Conservation (phyloP, 2,329 filamentous ascomycete species). For the Peltaster fructicola region DNA sequence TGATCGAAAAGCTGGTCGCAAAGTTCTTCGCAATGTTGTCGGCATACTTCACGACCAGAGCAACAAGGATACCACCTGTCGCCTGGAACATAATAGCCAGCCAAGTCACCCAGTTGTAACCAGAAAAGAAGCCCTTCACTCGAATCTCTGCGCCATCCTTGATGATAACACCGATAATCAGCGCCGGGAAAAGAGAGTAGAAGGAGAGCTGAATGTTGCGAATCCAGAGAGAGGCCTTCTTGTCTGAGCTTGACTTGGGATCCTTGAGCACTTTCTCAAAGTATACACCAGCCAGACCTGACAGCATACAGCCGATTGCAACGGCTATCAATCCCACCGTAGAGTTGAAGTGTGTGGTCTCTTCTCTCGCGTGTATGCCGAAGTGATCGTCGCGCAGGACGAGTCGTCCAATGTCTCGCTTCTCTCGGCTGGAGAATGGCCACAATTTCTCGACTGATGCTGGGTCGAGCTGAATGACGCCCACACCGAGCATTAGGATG, state of each 20-base stretch:
- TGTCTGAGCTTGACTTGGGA: slow-evolving; percentile 34
- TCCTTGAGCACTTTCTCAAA: slow-evolving; percentile 89
- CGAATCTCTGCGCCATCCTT: slow-evolving; percentile 74
- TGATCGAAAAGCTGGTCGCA: slow-evolving; percentile 78
- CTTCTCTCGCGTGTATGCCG: too few species aligned
- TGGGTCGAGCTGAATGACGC: slow-evolving; percentile 63
- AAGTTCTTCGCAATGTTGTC: slow-evolving; percentile 91
- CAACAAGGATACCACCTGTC: slow-evolving; percentile 65
- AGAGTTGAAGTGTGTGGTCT: slow-evolving; percentile 49
- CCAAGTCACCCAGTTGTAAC: slow-evolving; percentile 90
- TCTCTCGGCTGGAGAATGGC: slow-evolving; percentile 57
- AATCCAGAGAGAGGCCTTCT: slow-evolving; percentile 69
- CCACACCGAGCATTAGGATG: slow-evolving; percentile 64
- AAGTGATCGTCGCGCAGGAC: slow-evolving; percentile 47
- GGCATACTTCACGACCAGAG: slow-evolving; percentile 63
- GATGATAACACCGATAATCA: slow-evolving; percentile 71
- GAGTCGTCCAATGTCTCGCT: slow-evolving; percentile 50
- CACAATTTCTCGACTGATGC: slow-evolving; percentile 38
- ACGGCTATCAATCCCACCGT: slow-evolving; percentile 66
- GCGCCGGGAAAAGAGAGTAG: slow-evolving; percentile 78
- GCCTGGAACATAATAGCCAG: slow-evolving; percentile 68
- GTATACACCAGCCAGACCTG: slow-evolving; percentile 70
- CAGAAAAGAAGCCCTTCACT: slow-evolving; percentile 77
- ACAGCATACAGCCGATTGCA: slow-evolving; percentile 58
- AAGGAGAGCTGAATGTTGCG: slow-evolving; percentile 89